These are phyloP conservation scores for Bondarzewia mesenterica DNA, from an alignment of 1,284 basidiomycete genomes.

Conservation along the genomic window DNA sequence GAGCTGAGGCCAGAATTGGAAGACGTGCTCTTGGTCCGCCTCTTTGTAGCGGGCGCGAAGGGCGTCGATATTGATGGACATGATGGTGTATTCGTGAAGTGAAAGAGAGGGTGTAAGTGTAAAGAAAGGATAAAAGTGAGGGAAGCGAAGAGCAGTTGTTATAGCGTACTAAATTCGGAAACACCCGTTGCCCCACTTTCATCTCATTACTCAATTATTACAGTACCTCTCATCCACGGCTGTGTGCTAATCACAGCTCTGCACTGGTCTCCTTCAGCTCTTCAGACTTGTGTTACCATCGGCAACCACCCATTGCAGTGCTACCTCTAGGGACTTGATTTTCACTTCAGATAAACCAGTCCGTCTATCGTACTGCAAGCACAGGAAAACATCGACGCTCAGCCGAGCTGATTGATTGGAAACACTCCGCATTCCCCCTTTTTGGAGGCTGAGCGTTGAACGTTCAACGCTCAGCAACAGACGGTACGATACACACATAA, in stretches of 20 bases:
- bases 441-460: background rate
- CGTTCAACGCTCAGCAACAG: no score
- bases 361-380: no score
- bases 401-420: background rate
- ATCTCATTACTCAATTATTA: no score
- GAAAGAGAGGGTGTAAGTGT: background rate
- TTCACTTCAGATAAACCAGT: no score
- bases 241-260: background rate
- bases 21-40: slow-evolving; percentile 85
- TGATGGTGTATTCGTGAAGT: slow-evolving; percentile 15
- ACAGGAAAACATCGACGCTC: no score
- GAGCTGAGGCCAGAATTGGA: slow-evolving; percentile 81
- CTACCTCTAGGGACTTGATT: no score
- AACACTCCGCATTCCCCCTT: background rate
- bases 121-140: background rate
- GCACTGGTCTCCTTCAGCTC: background rate
- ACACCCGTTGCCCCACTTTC: background rate
- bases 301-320: no score
- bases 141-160: background rate
- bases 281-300: no score
- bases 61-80: slow-evolving; percentile 40
- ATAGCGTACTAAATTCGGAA: background rate
- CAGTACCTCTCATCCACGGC: background rate
- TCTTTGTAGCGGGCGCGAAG: slow-evolving; percentile 59
- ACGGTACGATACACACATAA: no score